phyloP scores from a whole-genome alignment of 1,284 basidiomycete genomes.

The Inonotus hispidus region DNA sequence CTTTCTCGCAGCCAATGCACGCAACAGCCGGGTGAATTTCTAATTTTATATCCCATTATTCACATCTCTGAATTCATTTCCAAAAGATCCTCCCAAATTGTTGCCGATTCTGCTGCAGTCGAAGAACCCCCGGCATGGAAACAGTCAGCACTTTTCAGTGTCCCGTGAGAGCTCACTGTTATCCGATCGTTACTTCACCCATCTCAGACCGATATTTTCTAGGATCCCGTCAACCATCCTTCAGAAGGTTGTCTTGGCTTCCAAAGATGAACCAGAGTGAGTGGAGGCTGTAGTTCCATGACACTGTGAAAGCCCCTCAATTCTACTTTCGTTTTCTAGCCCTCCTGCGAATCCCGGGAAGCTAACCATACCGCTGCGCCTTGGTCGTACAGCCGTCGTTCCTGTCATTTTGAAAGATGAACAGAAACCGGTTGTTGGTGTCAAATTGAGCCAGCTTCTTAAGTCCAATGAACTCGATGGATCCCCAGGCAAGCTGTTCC shows the following conservation, averaged over 20 bases:
- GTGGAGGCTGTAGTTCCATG: not conserved
- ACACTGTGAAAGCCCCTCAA: not conserved
- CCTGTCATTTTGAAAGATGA: slow-evolving; percentile 12
- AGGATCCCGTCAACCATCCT: not conserved
- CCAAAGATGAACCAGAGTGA: not conserved
- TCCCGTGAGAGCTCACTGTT: slow-evolving; percentile 7
- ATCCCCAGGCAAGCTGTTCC: slow-evolving; percentile 13
- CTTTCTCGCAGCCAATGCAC: not conserved
- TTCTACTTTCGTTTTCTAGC: not conserved
- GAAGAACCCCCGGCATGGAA: not conserved
- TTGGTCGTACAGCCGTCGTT: slow-evolving; percentile 3
- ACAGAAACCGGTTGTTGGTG: not conserved
- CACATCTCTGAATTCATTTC: not conserved
- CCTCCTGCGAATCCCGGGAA: not conserved
- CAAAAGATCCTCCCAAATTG: not conserved
- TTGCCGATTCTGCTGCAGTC: not conserved
- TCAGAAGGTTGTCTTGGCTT: not conserved
- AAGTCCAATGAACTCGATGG: not conserved
- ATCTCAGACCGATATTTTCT: no score
- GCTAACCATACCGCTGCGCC: not conserved
- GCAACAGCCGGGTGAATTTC: not conserved
- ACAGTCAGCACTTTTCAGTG: slow-evolving; percentile 8
- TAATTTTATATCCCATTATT: not conserved
- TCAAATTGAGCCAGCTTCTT: not conserved
- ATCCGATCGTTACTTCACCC: not conserved